phyloP scores from a whole-genome alignment of 2,329 filamentous ascomycete species.

The Fusarium camptoceras region DNA sequence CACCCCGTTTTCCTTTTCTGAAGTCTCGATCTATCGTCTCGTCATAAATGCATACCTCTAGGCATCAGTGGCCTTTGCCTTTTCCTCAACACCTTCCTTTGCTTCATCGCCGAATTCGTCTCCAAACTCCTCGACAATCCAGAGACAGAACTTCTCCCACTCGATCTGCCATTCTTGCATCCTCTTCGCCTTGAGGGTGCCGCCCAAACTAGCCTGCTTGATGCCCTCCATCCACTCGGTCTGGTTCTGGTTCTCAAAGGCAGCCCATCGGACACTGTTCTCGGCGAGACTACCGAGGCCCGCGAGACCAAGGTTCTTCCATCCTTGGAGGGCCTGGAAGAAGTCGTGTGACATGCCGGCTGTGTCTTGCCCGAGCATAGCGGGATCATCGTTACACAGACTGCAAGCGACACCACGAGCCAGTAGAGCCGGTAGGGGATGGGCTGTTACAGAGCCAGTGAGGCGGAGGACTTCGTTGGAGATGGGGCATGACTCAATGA shows the following conservation, averaged over 20 bases:
- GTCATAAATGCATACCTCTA: background rate
- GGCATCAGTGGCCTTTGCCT: background rate
- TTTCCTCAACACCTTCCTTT: constrained; percentile 28
- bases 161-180: constrained; percentile 82
- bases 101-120: constrained; percentile 66
- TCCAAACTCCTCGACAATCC: constrained; percentile 83
- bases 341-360: constrained; percentile 92
- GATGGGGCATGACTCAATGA: constrained; percentile 91
- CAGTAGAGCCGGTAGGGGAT: constrained; percentile 85
- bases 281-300: constrained; percentile 89
- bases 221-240: constrained; percentile 80
- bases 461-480: constrained; percentile 89
- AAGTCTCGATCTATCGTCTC: constrained; percentile 20
- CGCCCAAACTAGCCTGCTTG: constrained; percentile 78
- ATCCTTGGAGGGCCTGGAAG: constrained; percentile 91
- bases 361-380: constrained; percentile 84
- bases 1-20: background rate
- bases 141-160: constrained; percentile 92
- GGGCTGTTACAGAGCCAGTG: constrained; percentile 78
- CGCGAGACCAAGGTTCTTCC: constrained; percentile 89
- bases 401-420: constrained; percentile 86
- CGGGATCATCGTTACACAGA: constrained; percentile 91
- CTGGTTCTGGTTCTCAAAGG: constrained; percentile 81
- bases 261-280: constrained; percentile 91
- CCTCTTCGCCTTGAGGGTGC: constrained; percentile 75